These are phyloP conservation scores for Hypoxylon rickii DNA, from an alignment of 495 filamentous ascomycete species.

Conservation along the genomic window DNA sequence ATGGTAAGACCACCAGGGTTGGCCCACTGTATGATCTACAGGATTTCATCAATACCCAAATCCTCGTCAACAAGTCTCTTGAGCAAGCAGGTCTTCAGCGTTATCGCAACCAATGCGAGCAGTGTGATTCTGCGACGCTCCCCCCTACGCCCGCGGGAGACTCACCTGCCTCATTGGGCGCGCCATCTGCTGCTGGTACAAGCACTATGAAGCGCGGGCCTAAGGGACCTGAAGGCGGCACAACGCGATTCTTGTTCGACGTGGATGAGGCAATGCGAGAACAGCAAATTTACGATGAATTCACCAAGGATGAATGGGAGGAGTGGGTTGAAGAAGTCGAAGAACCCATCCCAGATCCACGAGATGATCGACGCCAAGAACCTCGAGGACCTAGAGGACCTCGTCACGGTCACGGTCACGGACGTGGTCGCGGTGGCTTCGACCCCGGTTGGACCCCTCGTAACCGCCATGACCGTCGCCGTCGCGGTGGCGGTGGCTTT, in stretches of 20 bases:
- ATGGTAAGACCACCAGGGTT: conserved; percentile 70
- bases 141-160: conserved; percentile 39
- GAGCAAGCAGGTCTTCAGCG: conserved; percentile 43
- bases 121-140: conserved; percentile 47
- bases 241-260: conserved; percentile 90
- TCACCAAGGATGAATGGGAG: conserved; percentile 77
- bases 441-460: conserved; percentile 27
- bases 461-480: conserved; percentile 35
- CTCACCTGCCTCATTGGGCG: conserved; percentile 45
- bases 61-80: conserved; percentile 79
- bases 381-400: conserved; percentile 38
- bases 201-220: conserved; percentile 48
- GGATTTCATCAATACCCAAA: conserved; percentile 80
- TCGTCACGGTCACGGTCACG: conserved; percentile 29
- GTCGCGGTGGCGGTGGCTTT: conserved; percentile 31
- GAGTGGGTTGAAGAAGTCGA: conserved; percentile 73
- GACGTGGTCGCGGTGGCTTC: conserved; percentile 38
- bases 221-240: conserved; percentile 67
- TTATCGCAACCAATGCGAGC: conserved; percentile 47
- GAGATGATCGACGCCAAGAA: conserved; percentile 37
- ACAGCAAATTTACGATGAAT: conserved; percentile 65
- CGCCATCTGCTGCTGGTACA: conserved; percentile 39
- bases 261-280: conserved; percentile 74
- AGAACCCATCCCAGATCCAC: conserved; percentile 47
- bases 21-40: conserved; percentile 72